These are phyloP conservation scores for Stemphylium vesicarium DNA, from an alignment of 2,329 filamentous ascomycete species.

Conservation along the genomic window DNA sequence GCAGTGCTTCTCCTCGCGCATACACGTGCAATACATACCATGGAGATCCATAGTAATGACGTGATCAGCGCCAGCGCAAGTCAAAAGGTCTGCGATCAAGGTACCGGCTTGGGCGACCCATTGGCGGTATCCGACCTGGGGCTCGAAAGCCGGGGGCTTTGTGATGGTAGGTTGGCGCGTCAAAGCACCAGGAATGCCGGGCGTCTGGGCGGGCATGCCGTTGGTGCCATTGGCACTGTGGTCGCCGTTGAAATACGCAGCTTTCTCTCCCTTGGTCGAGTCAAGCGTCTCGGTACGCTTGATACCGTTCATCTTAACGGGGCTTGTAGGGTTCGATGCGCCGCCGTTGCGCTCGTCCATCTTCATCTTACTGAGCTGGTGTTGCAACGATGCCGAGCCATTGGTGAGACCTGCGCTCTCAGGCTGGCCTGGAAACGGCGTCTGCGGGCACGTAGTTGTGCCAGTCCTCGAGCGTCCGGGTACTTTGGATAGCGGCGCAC, in stretches of 20 bases:
- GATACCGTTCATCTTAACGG: slow-evolving; percentile 33
- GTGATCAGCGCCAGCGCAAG: slow-evolving; percentile 94
- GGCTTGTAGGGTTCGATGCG: slow-evolving; percentile 34
- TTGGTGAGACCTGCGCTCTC: slow-evolving; percentile 70
- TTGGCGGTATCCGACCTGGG: slow-evolving; percentile 93
- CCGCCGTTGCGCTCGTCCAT: slow-evolving; percentile 61
- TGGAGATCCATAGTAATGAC: slow-evolving; percentile 94
- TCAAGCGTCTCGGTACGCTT: slow-evolving; percentile 44
- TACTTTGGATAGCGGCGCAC: slow-evolving; percentile 81
- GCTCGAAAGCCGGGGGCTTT: slow-evolving; percentile 68
- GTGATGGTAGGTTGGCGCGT: slow-evolving; percentile 42
- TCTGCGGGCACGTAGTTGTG: slow-evolving; percentile 82
- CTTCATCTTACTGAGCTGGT: slow-evolving; percentile 73
- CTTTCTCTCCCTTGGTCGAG: slow-evolving; percentile 38
- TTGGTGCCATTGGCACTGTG: slow-evolving; percentile 38
- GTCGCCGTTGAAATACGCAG: slow-evolving; percentile 24
- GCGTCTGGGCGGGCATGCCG: slow-evolving; percentile 10
- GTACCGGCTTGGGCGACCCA: slow-evolving; percentile 99
- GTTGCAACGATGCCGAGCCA: slow-evolving; percentile 73
- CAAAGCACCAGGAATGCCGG: slow-evolving; percentile 11
- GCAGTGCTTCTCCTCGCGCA: not conserved
- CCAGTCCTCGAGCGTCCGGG: slow-evolving; percentile 55
- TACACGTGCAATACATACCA: slow-evolving; percentile 14
- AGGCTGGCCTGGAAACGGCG: slow-evolving; percentile 75
- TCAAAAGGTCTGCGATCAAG: slow-evolving; percentile 90